Evolutionary conservation across 129 eudicot genomes (phyloP), one percentile per base, ranked within the genome.

Genomic region (Helianthus tuberosus): DNA sequence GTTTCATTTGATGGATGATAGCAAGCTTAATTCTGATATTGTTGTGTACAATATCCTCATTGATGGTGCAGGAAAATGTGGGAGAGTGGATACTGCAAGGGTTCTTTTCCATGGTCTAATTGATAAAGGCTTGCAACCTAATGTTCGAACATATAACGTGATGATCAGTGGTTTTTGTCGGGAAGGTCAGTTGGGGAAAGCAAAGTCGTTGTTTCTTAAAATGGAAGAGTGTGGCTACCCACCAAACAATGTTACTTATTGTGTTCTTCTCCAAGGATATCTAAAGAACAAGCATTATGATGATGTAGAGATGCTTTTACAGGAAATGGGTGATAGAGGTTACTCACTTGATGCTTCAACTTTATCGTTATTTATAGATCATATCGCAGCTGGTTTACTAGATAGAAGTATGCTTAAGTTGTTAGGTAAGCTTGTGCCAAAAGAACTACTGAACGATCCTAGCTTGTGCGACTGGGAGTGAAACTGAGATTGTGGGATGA

Each of bases 321-420:
- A 54, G 25, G 63, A 75, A 39, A 75, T 75, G 80, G 62, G 12
- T 35, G 63, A 9, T 29, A 48, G 52, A 17, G 11, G 65, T 5
- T 75, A 46, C 72, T 64, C 72, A 3, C 63, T 66, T 32, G 71
- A 75, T 51, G 62, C 39, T 11, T 14, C 79, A 0, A 63, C 52
- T 63, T 38, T 69, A 15, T 51, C 64, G 2, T 6, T 69, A 29
- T 36, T 53, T 36, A 16, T 70, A 11, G 35, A 70, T 48, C 23
- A 7, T 1, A 25, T 48, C 2, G 72, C 72, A 13, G 58, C 59
- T 2, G 58, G 58, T 25, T 68, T 12, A 14, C 9, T 38, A 36
- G 50, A 38, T 14, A 38, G 11, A 9, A 35, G 47, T 35, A 12
- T 63, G 46, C 46, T 35, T 36, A 38, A 36, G 46, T 63, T 63